A percentile compares a stretch with the other conserved stretches of the same genome.
phyloP scores from a whole-genome alignment of 2,329 filamentous ascomycete genomes.

The Cladosporium halotolerans region DNA sequence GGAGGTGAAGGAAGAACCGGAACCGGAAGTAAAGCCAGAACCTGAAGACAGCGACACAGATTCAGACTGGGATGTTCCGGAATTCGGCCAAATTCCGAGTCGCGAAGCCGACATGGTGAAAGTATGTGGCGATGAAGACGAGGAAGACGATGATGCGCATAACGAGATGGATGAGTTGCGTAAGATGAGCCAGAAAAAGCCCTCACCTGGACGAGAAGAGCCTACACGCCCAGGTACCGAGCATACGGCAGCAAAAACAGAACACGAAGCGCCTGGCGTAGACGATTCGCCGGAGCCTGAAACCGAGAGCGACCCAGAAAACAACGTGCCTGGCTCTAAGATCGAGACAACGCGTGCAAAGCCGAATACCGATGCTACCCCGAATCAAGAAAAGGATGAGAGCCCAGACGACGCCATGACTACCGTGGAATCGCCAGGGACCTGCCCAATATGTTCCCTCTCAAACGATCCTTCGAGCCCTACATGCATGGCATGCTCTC shows the following conservation, averaged over 20 bases:
- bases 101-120: conserved; percentile 62
- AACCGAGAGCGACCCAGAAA: conserved; percentile 24
- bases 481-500: conserved; percentile 63
- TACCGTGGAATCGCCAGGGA: background rate
- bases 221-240: background rate
- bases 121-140: conserved; percentile 66
- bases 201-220: background rate
- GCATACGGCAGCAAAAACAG: background rate
- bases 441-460: conserved; percentile 60
- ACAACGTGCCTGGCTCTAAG: too few relatives aligned
- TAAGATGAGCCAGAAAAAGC: conserved; percentile 31
- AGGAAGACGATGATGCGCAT: conserved; percentile 46
- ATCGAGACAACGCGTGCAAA: background rate
- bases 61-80: conserved; percentile 31
- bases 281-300: conserved; percentile 15
- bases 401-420: background rate
- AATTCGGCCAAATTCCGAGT: conserved; percentile 59
- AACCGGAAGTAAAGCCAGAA: conserved; percentile 58
- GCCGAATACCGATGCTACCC: background rate
- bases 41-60: conserved; percentile 54
- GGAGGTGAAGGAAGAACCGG: conserved; percentile 27
- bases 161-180: conserved; percentile 64
- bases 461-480: conserved; percentile 49
- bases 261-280: conserved; percentile 2
- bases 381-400: background rate